These are phyloP conservation scores for Xylaria longipes DNA, from an alignment of 495 filamentous ascomycete species.

Conservation along the genomic window DNA sequence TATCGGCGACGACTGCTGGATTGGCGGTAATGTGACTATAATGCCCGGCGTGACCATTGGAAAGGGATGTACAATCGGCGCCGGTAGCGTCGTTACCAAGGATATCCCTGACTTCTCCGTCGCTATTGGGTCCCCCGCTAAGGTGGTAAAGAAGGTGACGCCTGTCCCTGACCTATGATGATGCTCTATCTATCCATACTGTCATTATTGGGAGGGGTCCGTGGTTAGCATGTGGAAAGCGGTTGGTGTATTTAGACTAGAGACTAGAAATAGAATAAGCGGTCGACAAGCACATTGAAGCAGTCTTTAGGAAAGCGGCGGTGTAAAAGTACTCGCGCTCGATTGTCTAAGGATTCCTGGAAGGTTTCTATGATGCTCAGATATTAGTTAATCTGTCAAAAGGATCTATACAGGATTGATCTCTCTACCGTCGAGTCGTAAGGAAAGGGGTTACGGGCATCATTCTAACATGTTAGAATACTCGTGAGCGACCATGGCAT, in stretches of 20 bases:
- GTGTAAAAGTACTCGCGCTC: not conserved
- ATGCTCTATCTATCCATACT: not conserved
- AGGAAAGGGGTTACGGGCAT: not conserved
- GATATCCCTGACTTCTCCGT: conserved; percentile 53
- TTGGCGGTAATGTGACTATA: conserved; percentile 51
- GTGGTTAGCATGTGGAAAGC: not conserved
- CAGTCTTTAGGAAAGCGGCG: too few relatives aligned
- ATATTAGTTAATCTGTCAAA: not conserved
- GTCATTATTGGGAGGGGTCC: too few relatives aligned
- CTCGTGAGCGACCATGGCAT: not conserved
- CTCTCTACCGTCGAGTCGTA: too few relatives aligned
- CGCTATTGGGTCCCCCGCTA: conserved; percentile 49
- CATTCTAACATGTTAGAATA: not conserved
- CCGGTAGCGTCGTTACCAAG: conserved; percentile 56
- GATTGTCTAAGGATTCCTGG: not conserved
- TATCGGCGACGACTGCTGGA: conserved; percentile 58
- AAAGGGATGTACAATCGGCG: conserved; percentile 51
- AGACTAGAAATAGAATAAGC: not conserved
- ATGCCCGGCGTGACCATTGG: conserved; percentile 57
- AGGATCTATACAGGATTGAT: not conserved
- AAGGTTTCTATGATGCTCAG: not conserved
- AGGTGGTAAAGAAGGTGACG: conserved; percentile 47
- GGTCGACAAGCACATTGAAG: not conserved
- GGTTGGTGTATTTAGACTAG: not conserved
- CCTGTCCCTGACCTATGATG: conserved; percentile 32